Conservation (phyloP, 2,329 filamentous ascomycete species). For the Neonectria ditissima region DNA sequence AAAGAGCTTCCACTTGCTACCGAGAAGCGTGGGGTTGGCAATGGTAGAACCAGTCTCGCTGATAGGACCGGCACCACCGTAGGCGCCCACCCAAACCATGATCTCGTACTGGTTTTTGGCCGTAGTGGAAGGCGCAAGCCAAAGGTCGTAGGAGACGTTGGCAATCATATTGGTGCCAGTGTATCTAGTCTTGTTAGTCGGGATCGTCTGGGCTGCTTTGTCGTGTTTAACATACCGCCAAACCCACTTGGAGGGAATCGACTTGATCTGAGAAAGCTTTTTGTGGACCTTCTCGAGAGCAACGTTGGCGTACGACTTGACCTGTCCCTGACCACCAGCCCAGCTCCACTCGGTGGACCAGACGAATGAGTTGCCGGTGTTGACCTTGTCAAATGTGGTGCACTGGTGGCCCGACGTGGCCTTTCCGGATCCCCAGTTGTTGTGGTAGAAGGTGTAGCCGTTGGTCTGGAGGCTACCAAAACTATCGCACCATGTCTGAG, state of each 20-base stretch:
- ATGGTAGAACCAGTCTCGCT: slow-evolving; percentile 29
- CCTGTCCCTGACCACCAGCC: slow-evolving; percentile 52
- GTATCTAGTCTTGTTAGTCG: slow-evolving; percentile 45
- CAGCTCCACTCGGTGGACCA: slow-evolving; percentile 59
- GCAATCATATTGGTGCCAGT: slow-evolving; percentile 55
- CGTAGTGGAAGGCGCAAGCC: slow-evolving; percentile 62
- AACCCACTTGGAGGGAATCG: slow-evolving; percentile 51
- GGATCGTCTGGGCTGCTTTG: not conserved
- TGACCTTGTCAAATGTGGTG: slow-evolving; percentile 52
- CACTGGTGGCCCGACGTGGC: slow-evolving; percentile 56
- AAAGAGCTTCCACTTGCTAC: slow-evolving; percentile 68
- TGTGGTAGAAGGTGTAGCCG: slow-evolving; percentile 63
- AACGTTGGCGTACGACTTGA: slow-evolving; percentile 60
- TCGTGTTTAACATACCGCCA: slow-evolving; percentile 28
- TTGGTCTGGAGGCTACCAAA: slow-evolving; percentile 53
- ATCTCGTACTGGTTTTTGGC: slow-evolving; percentile 66
- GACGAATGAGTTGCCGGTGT: slow-evolving; percentile 47
- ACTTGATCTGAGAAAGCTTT: slow-evolving; percentile 50
- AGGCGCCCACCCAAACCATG: slow-evolving; percentile 72
- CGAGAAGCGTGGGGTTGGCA: slow-evolving; percentile 63
- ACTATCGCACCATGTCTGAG: slow-evolving; percentile 52
- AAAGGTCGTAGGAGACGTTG: slow-evolving; percentile 72
- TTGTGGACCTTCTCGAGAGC: slow-evolving; percentile 51
- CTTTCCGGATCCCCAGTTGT: slow-evolving; percentile 60
- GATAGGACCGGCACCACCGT: slow-evolving; percentile 71